Evolutionary conservation across 495 filamentous ascomycete genomes (phyloP), one percentile per base, ranked within the genome.

Genomic region (Neurospora hispaniola): DNA sequence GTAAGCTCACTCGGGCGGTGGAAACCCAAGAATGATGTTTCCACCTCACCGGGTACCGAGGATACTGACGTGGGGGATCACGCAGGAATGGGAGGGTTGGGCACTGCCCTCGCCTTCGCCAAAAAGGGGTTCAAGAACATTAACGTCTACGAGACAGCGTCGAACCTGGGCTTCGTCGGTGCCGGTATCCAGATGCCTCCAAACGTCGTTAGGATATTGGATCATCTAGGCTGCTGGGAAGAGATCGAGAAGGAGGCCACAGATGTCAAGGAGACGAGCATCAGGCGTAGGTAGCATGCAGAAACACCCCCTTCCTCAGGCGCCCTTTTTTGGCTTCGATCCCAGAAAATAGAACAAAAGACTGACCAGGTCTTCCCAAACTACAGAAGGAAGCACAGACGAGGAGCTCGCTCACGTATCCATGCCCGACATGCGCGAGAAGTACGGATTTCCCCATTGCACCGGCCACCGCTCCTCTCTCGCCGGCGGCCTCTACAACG

Each of bases 121-220:
- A 89, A 90, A 79, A 86, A 88, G 79, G 92, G 91, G 16, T 93
- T 93, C 81, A 88, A 86, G 75, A 78, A 90, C 59, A 89, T 94
- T 78, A 84, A 90, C 70, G 88, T 94, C 59, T 94, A 88, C 76
- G 92, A 94, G 78, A 87, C 83, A 39, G 91, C 92, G 1, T 88
- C 89, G 20, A 89, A 91, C 72, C 83, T 94, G 4, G 92, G 92
- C 40, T 94, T 94, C 72, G 91, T 94, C 12, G 93, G 93, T 69
- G 92, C 92, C 8, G 92, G 92, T 39, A 93, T 95, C 76, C 92
- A 95, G 79, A 85, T 95, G 54, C 91, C 92, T 5, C 92, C 92
- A 2, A 94, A 96, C 73, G 92, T 94, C 84, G 88, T 88, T 35
- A 89, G 91, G 0, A 90, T 96, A 27, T 82, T 94, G 38, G 89